Conservation (phyloP, 495 filamentous ascomycete species). For the Elaphomyces granulatus region DNA sequence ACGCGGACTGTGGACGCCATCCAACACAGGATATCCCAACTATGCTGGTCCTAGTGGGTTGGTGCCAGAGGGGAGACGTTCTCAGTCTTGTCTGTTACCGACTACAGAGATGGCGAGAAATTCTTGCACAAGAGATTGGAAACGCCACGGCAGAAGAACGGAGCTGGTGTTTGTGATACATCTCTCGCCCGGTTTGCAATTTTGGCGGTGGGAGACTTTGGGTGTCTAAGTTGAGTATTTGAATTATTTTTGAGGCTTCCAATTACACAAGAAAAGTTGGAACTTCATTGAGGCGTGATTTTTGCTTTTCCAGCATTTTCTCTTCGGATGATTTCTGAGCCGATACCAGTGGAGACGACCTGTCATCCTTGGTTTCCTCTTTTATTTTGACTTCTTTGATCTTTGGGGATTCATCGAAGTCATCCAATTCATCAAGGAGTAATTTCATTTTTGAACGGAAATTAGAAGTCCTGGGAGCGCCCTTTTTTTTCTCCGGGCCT, state of each 20-base stretch:
- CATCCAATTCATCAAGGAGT: constrained; percentile 31
- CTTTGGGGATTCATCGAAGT: constrained; percentile 19
- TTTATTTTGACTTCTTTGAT: constrained; percentile 10
- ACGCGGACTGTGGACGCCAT: no score
- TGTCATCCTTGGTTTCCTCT: constrained; percentile 3
- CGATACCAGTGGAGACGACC: neutral
- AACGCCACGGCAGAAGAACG: no score
- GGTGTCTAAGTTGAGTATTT: no score
- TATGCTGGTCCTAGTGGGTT: no score
- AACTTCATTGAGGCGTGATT: constrained; percentile 29
- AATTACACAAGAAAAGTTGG: constrained; percentile 34
- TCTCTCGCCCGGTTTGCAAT: no score
- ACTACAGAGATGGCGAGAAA: no score
- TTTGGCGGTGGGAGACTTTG: no score
- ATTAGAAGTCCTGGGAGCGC: constrained; percentile 6
- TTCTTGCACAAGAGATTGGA: no score
- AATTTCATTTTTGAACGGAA: constrained; percentile 23
- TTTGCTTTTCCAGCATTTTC: constrained; percentile 15
- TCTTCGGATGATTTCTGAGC: neutral
- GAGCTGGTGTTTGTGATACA: no score
- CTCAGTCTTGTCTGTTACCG: no score
- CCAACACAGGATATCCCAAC: no score
- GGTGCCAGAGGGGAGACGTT: no score
- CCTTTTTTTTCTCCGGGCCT: constrained; percentile 1
- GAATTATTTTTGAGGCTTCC: neutral